Evolutionary conservation across 768 basidiomycete genomes (phyloP), one percentile per base, ranked within the genome.

Genomic region (Suillus spraguei): DNA sequence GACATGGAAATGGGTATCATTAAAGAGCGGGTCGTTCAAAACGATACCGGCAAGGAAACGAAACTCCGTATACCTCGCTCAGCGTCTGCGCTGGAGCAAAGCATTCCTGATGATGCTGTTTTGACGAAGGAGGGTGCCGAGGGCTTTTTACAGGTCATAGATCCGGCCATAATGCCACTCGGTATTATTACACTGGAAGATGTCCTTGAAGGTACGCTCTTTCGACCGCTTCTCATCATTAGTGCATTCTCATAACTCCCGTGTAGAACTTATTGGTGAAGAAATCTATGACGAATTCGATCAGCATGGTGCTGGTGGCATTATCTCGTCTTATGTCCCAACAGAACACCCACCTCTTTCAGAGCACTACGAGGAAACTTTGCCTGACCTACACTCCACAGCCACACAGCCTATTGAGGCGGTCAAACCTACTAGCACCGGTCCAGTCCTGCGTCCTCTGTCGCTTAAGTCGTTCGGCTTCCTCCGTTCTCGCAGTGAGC

Each of bases 131-230:
- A 86, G 65, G 84, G 84, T 56, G 92, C 90, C 39, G 86, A 88
- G n/a, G 87, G 90, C 86, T 94, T 95, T 78, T 79, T 96, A 73
- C 88, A 90, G 79, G 84, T 84, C 46, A 84, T 94, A 60, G 93
- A 95, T 72, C 91, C 89, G 0, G 87, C 88, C 22, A 82, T 94
- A 39, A 90, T 89, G 81, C 94, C 93, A 3, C 80, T 95, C 32
- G 95, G 95, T 58, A 94, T 97, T 69, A 95, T 97, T 65, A 97
- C 95, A 0, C 82, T 97, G 2, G 95, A 97, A 76, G 95, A 97
- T 66, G 92, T 97, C 10, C 81, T 97, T 11, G 95, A 97, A 85
- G 91, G 91, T 90, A 59, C 24, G 71, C 69, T 46, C 10, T 24
- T 35, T 62, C 36, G 22, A 24, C 56, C 5, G 4, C 22, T 46